A percentile compares a stretch with the other conserved stretches of the same genome.
Evolutionary conservation across 73 alveolate genomes (phyloP).

Genomic region (Paramecium caudatum): DNA sequence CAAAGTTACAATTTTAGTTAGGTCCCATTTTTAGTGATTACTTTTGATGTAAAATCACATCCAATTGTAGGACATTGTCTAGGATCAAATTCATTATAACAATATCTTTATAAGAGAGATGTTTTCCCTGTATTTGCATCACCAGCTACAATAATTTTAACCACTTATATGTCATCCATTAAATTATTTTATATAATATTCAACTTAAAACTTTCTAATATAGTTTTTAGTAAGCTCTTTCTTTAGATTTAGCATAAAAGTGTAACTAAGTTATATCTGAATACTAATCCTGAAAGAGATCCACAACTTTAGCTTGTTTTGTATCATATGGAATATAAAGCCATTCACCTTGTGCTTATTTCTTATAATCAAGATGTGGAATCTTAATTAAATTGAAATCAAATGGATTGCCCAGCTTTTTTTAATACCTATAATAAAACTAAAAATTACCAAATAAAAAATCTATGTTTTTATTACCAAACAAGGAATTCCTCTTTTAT

Average conservation of each 20-base stretch:
- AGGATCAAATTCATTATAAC: conserved; percentile 25
- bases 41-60: conserved; percentile 40
- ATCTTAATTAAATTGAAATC: conserved; percentile 18
- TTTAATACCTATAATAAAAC: background rate
- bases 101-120: background rate
- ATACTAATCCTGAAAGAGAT: background rate
- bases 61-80: conserved; percentile 35
- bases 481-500: background rate
- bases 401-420: conserved; percentile 6
- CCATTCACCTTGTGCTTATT: background rate
- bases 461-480: background rate
- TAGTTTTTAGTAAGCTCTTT: background rate
- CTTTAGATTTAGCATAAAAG: conserved; percentile 6
- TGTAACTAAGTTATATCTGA: background rate
- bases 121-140: conserved; percentile 39
- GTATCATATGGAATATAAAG: conserved; percentile 20
- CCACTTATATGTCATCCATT: conserved; percentile 53
- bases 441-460: background rate
- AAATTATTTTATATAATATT: too few species aligned
- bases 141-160: conserved; percentile 37
- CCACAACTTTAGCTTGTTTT: background rate
- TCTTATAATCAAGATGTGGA: conserved; percentile 40
- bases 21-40: background rate
- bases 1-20: conserved; percentile 11
- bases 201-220: background rate